A percentile compares a stretch with the other conserved stretches of the same genome.
These are phyloP conservation scores for Colletotrichum coccodes DNA, from an alignment of 2,329 filamentous ascomycete species.

Conservation along the genomic window DNA sequence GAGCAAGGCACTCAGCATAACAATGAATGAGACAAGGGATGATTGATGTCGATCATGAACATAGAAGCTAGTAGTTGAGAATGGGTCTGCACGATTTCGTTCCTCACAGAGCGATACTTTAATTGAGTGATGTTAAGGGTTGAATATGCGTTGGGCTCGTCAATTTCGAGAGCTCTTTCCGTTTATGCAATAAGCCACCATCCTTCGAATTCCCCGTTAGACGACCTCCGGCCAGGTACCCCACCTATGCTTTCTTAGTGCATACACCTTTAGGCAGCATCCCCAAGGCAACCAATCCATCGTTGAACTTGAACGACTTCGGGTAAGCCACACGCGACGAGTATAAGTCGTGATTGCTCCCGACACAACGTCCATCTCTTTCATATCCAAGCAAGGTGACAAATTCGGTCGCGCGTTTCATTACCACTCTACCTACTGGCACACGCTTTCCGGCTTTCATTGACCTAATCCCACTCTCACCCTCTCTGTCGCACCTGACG, in stretches of 20 bases:
- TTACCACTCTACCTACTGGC: too few species aligned
- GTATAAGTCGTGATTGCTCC: conserved; percentile 14
- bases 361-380: neutral
- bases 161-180: neutral
- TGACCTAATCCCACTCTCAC: too few species aligned
- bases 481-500: neutral
- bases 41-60: conserved; percentile 4
- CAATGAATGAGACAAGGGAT: neutral
- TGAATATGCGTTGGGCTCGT: neutral
- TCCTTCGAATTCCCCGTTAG: too few species aligned
- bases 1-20: neutral
- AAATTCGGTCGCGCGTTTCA: neutral
- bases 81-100: neutral
- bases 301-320: neutral
- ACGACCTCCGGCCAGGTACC: neutral
- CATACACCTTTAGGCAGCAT: conserved; percentile 25
- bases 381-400: too few species aligned
- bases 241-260: neutral
- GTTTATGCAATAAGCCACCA: neutral
- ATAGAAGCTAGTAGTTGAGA: neutral
- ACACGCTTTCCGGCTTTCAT: too few species aligned
- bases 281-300: conserved; percentile 30
- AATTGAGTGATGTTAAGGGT: too few species aligned
- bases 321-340: neutral
- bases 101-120: neutral